Conservation (phyloP, 805 yeast genomes). For the Wickerhamiella brachini region DNA sequence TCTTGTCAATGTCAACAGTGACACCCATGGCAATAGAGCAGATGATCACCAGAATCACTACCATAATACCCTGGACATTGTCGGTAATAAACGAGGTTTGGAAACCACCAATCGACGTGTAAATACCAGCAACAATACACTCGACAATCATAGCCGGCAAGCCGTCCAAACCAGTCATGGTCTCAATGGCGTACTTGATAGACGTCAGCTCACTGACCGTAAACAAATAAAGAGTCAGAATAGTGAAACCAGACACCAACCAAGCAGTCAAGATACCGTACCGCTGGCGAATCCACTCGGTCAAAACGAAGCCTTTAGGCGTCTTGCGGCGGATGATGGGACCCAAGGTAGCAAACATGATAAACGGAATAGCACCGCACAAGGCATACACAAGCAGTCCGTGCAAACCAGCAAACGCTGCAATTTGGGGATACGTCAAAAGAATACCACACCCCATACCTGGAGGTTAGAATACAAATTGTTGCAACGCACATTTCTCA, state of each 20-base stretch:
- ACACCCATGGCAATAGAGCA: constrained; percentile 73
- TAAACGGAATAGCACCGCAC: constrained; percentile 71
- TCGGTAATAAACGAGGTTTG: constrained; percentile 79
- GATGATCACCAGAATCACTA: constrained; percentile 50
- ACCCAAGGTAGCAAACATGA: constrained; percentile 70
- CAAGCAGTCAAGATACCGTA: constrained; percentile 62
- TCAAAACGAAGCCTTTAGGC: constrained; percentile 81
- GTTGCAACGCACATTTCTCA: constrained; percentile 39
- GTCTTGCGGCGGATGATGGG: constrained; percentile 65
- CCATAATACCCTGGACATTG: constrained; percentile 66
- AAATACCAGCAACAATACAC: constrained; percentile 74
- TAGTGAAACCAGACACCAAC: constrained; percentile 67
- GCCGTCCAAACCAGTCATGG: constrained; percentile 67
- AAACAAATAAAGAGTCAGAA: constrained; percentile 70
- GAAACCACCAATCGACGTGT: constrained; percentile 83
- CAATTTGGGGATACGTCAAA: constrained; percentile 76
- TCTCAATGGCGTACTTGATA: constrained; percentile 57
- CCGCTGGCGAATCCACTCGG: constrained; percentile 86
- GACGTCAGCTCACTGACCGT: constrained; percentile 83
- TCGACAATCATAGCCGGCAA: constrained; percentile 73
- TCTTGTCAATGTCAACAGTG: constrained; percentile 42
- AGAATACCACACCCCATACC: constrained; percentile 85
- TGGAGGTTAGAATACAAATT: constrained; percentile 18
- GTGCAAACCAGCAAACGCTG: constrained; percentile 73
- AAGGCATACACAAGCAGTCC: constrained; percentile 73